Evolutionary conservation across 2,329 filamentous ascomycete genomes (phyloP), one percentile per base, ranked within the genome.

Genomic region (Trichoderma simmonsii): DNA sequence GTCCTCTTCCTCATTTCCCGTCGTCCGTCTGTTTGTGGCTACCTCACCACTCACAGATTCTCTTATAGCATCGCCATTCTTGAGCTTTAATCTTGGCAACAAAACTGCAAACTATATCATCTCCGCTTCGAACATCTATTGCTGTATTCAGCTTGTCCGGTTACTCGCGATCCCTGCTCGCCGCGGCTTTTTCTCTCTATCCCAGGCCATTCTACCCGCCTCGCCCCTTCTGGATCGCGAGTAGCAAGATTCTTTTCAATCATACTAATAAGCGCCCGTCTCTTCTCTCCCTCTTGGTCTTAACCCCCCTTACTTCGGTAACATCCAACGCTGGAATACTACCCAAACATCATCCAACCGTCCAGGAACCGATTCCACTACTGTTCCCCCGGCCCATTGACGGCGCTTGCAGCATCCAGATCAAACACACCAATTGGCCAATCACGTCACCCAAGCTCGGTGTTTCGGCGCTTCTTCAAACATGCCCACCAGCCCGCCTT

Each of bases 381-480:
- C 28, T 54, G n/a, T 11, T 11, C 11, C 64, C 57, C 59, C 24
- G 48, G 70, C 21, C 56, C 59, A 54, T 66, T 60, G 56, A 65
- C 68, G 73, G 72, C 74, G 74, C 71, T 73, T 72, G 59, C 56
- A 65, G 51, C 63, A 56, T 73, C 32, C 21, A 59, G 56, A 60
- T 68, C 48, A 18, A 68, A n/a, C 36, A 60, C 26, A 48, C 34
- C 56, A 39, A 71, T 73, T 73, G 70, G 70, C 64, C 74, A 72
- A 74, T 73, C 61, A 63, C 61, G 28, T 30, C 34, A 34, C 54
- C 54, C 43, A 56, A 63, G 60, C 69, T 69, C 65, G 63, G 59
- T 61, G 57, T 60, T 72, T 69, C 72, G 67, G 73, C 74, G 65
- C 71, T 64, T 72, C 66, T 68, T 72, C 72, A 69, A 74, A 72